These are phyloP conservation scores for Mortierella claussenii DNA, from an alignment of 192 early-diverging fungal species.

Conservation along the genomic window DNA sequence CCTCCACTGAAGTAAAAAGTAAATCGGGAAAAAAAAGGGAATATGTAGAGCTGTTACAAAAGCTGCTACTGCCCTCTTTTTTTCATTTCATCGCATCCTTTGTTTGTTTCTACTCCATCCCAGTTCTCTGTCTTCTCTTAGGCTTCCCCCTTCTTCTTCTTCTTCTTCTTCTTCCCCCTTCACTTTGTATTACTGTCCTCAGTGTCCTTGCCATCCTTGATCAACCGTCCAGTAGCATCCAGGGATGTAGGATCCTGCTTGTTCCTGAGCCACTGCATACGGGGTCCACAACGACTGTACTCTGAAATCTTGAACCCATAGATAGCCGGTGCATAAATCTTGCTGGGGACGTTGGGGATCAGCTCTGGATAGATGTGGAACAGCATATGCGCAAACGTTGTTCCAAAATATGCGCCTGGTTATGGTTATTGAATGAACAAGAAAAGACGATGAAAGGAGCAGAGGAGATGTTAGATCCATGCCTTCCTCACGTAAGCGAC, in stretches of 20 bases:
- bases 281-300: slow-evolving; percentile 77
- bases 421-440: no score
- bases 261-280: slow-evolving; percentile 92
- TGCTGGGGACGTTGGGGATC: slow-evolving; percentile 62
- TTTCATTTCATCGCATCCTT: no score
- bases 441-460: no score
- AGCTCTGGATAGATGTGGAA: slow-evolving; percentile 88
- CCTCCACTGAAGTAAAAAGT: no score
- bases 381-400: slow-evolving; percentile 94
- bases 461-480: no score
- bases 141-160: no score
- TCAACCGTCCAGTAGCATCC: slow-evolving; percentile 34
- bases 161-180: neutral
- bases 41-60: neutral
- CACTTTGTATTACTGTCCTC: slow-evolving; percentile 25
- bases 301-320: slow-evolving; percentile 94
- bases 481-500: no score
- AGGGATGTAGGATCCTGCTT: slow-evolving; percentile 33
- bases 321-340: slow-evolving; percentile 83
- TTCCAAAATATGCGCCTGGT: slow-evolving; percentile 92
- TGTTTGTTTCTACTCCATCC: no score
- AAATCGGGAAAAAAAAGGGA: neutral
- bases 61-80: no score
- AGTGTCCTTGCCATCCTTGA: slow-evolving; percentile 29
- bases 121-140: no score